A percentile compares a stretch with the other conserved stretches of the same genome.
phyloP scores from a whole-genome alignment of 2,329 filamentous ascomycete genomes.

The Phoma sp. region DNA sequence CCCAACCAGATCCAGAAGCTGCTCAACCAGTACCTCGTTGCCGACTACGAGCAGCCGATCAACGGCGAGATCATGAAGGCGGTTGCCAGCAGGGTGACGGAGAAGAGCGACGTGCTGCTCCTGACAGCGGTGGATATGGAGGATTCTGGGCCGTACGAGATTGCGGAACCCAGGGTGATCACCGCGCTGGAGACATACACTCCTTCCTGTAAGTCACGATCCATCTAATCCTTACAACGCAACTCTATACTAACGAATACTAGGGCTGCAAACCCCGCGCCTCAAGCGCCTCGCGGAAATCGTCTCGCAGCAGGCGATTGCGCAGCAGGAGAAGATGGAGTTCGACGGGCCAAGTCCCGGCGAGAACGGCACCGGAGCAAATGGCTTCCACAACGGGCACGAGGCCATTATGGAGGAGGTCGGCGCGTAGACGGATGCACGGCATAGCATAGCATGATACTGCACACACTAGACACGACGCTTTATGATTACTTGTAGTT shows the following conservation, averaged over 20 bases:
- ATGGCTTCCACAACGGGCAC: conserved; percentile 32
- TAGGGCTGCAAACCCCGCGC: conserved; percentile 93
- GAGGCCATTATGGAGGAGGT: conserved; percentile 34
- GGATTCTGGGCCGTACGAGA: conserved; percentile 97
- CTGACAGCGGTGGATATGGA: conserved; percentile 98
- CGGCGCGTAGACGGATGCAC: neutral
- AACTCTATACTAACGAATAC: conserved; percentile 35
- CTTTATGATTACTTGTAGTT: conserved; percentile 14
- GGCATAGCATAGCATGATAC: neutral
- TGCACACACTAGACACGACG: conserved; percentile 4
- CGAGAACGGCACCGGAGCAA: conserved; percentile 27
- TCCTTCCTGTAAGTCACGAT: conserved; percentile 78
- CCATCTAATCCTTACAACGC: neutral
- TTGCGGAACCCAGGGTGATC: conserved; percentile 94
- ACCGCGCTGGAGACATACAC: conserved; percentile 98
- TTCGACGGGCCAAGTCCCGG: conserved; percentile 45
- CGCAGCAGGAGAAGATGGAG: conserved; percentile 88
- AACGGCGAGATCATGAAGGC: conserved; percentile 99
- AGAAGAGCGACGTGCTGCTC: conserved; percentile 96
- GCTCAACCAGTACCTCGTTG: conserved; percentile 96
- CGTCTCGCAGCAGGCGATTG: conserved; percentile 93
- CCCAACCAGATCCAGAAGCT: conserved; percentile 99
- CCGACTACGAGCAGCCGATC: conserved; percentile 98
- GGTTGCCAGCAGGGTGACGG: conserved; percentile 92
- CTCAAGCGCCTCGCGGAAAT: conserved; percentile 98